Base-by-base conservation (phyloP, 1,139 yeast species). In the Saccharomycopsis hybrid region DNA sequence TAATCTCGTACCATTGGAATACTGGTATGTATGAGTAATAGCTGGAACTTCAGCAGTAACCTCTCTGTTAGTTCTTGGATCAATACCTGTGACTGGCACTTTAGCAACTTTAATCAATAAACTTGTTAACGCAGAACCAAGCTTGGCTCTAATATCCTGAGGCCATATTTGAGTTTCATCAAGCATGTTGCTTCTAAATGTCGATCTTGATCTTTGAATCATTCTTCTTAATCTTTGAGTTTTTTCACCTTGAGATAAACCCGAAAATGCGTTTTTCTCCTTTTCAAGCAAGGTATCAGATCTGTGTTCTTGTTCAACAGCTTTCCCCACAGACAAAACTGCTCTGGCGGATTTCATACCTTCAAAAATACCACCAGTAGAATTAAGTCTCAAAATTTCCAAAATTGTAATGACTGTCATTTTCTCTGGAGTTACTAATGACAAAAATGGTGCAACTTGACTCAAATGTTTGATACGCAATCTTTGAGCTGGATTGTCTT, bases 321-420 rank as follows among this genome's bases (percentile, higher is more conserved):
- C 92, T 58, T 76, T 80, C 3, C 97, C 96, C 4, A 92, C 89
- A 1, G 86, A 73, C 27, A 84, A 70, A 27, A 89, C 86, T 0
- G 95, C 90, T 57, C 88, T 75, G 0, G 95, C 88, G 0, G 92
- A 83, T 60, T 90, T 76, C 80, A 89, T 82, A 40, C 96, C 96
- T 57, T 84, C 88, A n/a, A 75, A 71, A 35, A 82, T 75, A 46
- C 92, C 94, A 41, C 89, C 85, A 2, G 89, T 80, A 3, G 90
- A 78, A 55, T 82, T 79, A 52, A 85, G 67, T 58, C 85, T 85
- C 58, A 92, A 68, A 35, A 89, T 62, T 64, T 92, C 97, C 60
- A 92, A 69, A 59, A 92, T 85, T 0, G 96, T 79, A 47, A 89
- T 81, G 1, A 89, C 90, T 36, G 90, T 81, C 72, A 89, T 74